phyloP scores from a whole-genome alignment of 1,139 yeast species.

The Debaryomyces sp. region DNA sequence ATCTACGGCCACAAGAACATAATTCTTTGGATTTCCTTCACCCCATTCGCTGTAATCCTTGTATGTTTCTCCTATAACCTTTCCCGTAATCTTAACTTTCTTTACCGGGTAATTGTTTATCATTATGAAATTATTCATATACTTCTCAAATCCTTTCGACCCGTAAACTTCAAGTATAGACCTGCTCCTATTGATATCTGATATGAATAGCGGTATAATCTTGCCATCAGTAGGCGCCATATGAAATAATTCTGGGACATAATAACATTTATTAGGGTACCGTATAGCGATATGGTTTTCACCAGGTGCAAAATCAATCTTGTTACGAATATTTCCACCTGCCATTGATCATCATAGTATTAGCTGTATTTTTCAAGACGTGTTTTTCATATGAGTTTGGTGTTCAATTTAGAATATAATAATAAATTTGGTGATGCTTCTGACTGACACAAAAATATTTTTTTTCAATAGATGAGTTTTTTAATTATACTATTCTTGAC shows the following conservation, averaged over 20 bases:
- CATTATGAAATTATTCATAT: conserved; percentile 15
- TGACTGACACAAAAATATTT: conserved; percentile 6
- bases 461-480: conserved; percentile 1
- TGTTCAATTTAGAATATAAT: not conserved
- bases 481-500: not conserved
- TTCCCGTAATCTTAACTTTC: conserved; percentile 17
- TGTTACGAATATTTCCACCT: not conserved
- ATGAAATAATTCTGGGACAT: conserved; percentile 21
- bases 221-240: conserved; percentile 16
- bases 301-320: conserved; percentile 20
- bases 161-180: conserved; percentile 15
- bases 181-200: conserved; percentile 15
- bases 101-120: conserved; percentile 22
- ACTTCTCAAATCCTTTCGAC: conserved; percentile 9
- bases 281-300: conserved; percentile 20
- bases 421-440: conserved; percentile 1
- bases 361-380: not conserved
- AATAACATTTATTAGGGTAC: conserved; percentile 12
- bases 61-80: conserved; percentile 17
- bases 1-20: conserved; percentile 15
- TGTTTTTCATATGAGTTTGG: not conserved
- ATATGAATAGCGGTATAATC: conserved; percentile 17
- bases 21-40: conserved; percentile 6
- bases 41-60: conserved; percentile 10
- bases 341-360: conserved; percentile 7